Evolutionary conservation across 192 early-diverging fungal species (phyloP), one percentile per base, ranked within the genome.

Genomic region (Podila horticola): DNA sequence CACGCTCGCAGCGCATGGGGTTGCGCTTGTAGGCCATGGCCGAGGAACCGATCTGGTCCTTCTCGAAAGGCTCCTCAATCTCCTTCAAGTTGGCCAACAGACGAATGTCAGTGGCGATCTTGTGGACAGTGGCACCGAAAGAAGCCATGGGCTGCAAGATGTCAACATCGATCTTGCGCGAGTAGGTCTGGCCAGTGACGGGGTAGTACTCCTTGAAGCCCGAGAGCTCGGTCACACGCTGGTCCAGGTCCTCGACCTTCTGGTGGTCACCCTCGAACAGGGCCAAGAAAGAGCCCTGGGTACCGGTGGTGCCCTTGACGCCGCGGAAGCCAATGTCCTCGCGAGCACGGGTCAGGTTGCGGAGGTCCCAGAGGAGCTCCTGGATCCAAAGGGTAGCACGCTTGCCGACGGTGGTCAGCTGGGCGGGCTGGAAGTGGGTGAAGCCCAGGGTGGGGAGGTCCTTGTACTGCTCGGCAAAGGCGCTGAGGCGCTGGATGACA

Each of bases 21-120:
- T 99, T 99, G 72, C 98, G 94, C 94, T 99, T 99, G 89, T 99
- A 99, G 67, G 98, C 98, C 98, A 99, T 99, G 67, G 98, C 98
- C 30, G 95, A 96, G 31, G 93, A 95, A 9, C 97, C 97, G 67
- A 99, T 99, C 86, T 99, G 98, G 85, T 99, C 96, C 88, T 96
- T 97, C 86, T 99, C 98, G 66, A 99, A 99, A 28, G 98, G 98
- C 84, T 99, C 98, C 85, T 99, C 98, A 52, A 99, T 89, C 76
- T 99, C 98, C 91, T 99, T 99, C 64, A 99, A 86, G 71, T 96
- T 94, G 28, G 96, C 98, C 70, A 99, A 87, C 45, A 99, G 88
- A 51, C 98, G 92, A 71, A 99, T 94, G 82, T 99, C 98, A 15
- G 96, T 96, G 2, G 97, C 97, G 63, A 98, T 96, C 82, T 97